phyloP scores from a whole-genome alignment of 2,329 filamentous ascomycete species.

The Lasiodiplodia citricola region DNA sequence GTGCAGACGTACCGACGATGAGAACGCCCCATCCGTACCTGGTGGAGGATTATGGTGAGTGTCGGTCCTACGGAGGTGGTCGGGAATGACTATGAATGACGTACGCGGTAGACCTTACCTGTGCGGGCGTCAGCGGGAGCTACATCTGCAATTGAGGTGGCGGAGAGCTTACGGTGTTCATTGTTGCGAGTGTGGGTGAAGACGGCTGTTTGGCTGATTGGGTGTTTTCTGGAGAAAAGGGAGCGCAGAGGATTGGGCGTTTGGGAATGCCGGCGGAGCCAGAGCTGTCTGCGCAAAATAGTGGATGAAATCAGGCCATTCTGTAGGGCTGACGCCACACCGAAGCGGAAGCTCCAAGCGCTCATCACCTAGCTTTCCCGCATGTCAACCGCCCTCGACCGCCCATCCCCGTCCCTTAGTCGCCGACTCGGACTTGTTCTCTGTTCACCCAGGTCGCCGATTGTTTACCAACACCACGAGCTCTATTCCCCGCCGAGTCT shows the following conservation, averaged over 20 bases:
- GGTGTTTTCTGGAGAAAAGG: slow-evolving; percentile 7
- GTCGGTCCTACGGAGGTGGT: slow-evolving; percentile 26
- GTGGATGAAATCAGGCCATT: slow-evolving; percentile 25
- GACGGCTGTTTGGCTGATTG: neutral
- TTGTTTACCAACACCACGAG: neutral
- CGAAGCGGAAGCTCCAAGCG: slow-evolving; percentile 21
- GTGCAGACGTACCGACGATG: slow-evolving; percentile 69
- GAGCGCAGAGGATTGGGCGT: slow-evolving; percentile 4
- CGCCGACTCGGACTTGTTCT: neutral
- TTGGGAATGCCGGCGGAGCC: slow-evolving; percentile 7
- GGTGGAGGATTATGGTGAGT: slow-evolving; percentile 25
- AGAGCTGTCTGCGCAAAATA: slow-evolving; percentile 6
- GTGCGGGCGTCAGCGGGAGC: slow-evolving; percentile 29
- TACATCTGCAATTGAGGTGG: slow-evolving; percentile 26
- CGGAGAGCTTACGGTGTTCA: slow-evolving; percentile 58
- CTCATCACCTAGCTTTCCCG: slow-evolving; percentile 14
- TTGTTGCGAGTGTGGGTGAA: slow-evolving; percentile 36
- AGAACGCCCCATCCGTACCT: slow-evolving; percentile 94
- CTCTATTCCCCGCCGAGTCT: neutral
- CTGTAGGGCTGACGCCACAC: slow-evolving; percentile 21
- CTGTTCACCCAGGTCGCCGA: neutral
- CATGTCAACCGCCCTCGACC: neutral
- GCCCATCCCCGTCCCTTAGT: slow-evolving; percentile 6
- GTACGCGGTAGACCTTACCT: slow-evolving; percentile 66
- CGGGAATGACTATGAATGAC: slow-evolving; percentile 34